Base-by-base conservation (phyloP, 352 stramenopile species). In the Peronospora destructor region DNA sequence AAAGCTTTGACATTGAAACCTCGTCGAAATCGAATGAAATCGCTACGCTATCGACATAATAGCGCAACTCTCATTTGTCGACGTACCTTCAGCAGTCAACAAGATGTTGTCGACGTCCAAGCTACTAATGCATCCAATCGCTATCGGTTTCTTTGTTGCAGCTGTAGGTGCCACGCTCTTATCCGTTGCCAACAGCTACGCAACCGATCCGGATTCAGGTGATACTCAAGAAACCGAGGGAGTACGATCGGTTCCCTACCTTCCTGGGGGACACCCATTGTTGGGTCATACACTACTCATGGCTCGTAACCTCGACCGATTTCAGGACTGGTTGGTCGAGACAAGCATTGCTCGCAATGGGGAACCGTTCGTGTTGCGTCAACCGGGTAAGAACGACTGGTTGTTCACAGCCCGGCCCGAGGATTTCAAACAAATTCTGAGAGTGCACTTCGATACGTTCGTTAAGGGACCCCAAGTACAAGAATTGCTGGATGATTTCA, bases 361-460 rank as follows among this genome's bases (percentile, higher is more conserved):
- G 0, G 47, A 56, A 6, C 59, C 64, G 0, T 66, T 67, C 29
- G 48, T 64, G 2, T 49, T 81, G 38, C 59, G 60, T 29, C 68
- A 72, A 36, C 65, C 73, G 4, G 68, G 65, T 12, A 64, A 64
- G 30, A 73, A 74, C 26, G 56, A 65, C 47, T 66, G 59, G 56
- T 26, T 80, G 30, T 61, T 77, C 23, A 56, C 72, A 5, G 54
- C 68, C 4, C 55, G 65, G 10, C 68, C 71, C 0, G 42, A 72
- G 23, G 47, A 71, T 35, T 77, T 77, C 16, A 66, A 84, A 28
- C 68, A 84, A 36, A 66, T 84, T 30, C 35, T 76, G n/a, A 62
- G 62, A 38, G 58, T 60, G 9, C 73, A 84, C 26, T 79, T 76
- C 32, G 68, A 76, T 17, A 65, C 49, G 28, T 84, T 84, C 30